Evolutionary conservation across 345 rosid genomes (phyloP), one percentile per base, ranked within the genome.

Genomic region (Aquilaria malaccensis): DNA sequence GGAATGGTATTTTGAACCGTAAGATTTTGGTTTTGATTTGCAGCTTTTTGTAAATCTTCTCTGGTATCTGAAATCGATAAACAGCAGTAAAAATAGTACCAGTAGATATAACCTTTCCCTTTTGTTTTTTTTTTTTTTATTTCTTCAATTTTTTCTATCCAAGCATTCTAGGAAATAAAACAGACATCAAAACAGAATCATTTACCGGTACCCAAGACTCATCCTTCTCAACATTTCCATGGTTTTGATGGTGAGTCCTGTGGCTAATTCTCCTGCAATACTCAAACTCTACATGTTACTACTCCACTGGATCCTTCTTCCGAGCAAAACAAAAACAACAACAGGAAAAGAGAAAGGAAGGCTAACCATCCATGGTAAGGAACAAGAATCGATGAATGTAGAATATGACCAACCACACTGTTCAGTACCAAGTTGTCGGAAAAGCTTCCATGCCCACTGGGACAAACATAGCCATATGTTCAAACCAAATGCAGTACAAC

Each of bases 361-460:
- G 70, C 80, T 57, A 63, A 88, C 96, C 96, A 88, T 72, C 96
- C 96, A 74, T 88, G 88, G 74, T 81, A 88, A 69, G 91, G 96
- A n/a, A 88, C 96, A 70, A 88, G 92, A 31, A 88, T 81, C 67
- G 84, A 72, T 47, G 96, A 81, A 79, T 88, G 96, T 33, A 88
- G 73, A 64, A 88, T 61, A 72, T 88, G 96, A 46, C 96, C 96
- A 60, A 80, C 72, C 15, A 80, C 70, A 73, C 72, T 75, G 47
- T 88, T 88, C 29, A 88, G 79, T 47, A 52, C 74, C 61, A 80
- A 77, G 74, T 66, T 79, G 59, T 81, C 80, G 2, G 96, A 85
- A 65, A 88, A 88, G 75, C 96, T 88, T 46, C 92, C 89, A 71
- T 85, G 96, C n/a, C 96, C 91, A 81, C 96, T 85, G 75, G 51